These are phyloP conservation scores for Arabidopsis hybrid DNA, from an alignment of 441 rosid species.

Conservation along the genomic window DNA sequence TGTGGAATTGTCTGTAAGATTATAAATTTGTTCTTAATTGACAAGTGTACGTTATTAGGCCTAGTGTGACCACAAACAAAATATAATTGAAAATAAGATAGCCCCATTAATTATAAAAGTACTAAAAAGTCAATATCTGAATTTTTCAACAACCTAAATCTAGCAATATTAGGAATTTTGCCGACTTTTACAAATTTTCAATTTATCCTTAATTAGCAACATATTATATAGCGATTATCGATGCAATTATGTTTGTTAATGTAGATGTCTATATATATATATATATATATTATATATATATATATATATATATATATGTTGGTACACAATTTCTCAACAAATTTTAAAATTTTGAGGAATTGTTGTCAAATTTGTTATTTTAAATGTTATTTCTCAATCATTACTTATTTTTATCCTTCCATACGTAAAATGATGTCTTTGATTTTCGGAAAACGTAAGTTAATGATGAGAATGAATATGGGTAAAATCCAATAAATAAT, in stretches of 20 bases:
- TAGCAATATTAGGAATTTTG: conserved; percentile 1
- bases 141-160: conserved; percentile 5
- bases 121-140: conserved; percentile 37
- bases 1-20: background rate
- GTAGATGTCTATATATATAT: too few relatives aligned
- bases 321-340: too few relatives aligned
- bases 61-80: background rate
- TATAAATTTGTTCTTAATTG: too few relatives aligned
- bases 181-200: background rate
- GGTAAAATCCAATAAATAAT: background rate
- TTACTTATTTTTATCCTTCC: background rate
- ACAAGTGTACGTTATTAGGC: too few relatives aligned
- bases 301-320: too few relatives aligned
- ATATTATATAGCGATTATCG: background rate
- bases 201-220: background rate
- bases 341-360: background rate
- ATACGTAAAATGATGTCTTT: background rate
- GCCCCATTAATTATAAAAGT: background rate
- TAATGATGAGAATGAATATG: background rate
- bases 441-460: background rate
- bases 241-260: background rate
- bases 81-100: background rate
- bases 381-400: too few relatives aligned
- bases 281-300: too few relatives aligned
- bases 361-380: background rate